A percentile compares a stretch with the other conserved stretches of the same genome.
Conservation (phyloP, 2,329 filamentous ascomycete genomes). For the Ilyonectria sp. region DNA sequence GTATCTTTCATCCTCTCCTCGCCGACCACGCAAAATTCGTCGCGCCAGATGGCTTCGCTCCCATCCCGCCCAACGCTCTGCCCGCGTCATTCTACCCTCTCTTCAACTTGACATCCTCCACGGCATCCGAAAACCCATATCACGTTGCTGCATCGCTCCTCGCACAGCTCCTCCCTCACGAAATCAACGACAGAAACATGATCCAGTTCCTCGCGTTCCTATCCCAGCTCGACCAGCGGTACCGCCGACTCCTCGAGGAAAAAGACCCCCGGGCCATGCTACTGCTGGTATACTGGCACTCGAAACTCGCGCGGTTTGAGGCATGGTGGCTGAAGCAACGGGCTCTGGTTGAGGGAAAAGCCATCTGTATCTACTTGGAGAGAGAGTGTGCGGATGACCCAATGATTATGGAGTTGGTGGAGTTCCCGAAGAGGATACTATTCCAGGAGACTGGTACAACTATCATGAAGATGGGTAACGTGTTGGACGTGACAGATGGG, state of each 20-base stretch:
- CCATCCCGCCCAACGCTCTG: slow-evolving; percentile 44
- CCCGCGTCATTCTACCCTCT: slow-evolving; percentile 51
- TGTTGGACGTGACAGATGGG: background rate
- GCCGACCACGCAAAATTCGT: slow-evolving; percentile 9
- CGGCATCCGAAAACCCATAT: slow-evolving; percentile 50
- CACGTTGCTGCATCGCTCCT: slow-evolving; percentile 54
- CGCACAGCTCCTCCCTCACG: slow-evolving; percentile 54
- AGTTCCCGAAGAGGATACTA: slow-evolving; percentile 38
- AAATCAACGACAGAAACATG: slow-evolving; percentile 57
- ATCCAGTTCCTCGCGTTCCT: slow-evolving; percentile 65
- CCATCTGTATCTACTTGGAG: slow-evolving; percentile 61
- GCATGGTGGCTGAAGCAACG: slow-evolving; percentile 66
- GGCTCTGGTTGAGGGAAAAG: slow-evolving; percentile 63
- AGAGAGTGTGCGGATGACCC: slow-evolving; percentile 31
- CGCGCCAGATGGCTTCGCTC: slow-evolving; percentile 26
- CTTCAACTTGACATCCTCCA: slow-evolving; percentile 44
- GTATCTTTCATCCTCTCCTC: slow-evolving; percentile 59
- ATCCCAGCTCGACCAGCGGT: slow-evolving; percentile 60
- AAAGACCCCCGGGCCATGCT: slow-evolving; percentile 70
- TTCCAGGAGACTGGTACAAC: background rate
- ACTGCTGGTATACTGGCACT: slow-evolving; percentile 71
- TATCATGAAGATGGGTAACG: background rate
- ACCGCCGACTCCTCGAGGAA: slow-evolving; percentile 59
- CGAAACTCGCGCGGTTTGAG: slow-evolving; percentile 58
- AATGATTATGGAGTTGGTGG: slow-evolving; percentile 34